Conservation (phyloP, 1,139 yeast genomes). For the Fermentozyma sake region DNA sequence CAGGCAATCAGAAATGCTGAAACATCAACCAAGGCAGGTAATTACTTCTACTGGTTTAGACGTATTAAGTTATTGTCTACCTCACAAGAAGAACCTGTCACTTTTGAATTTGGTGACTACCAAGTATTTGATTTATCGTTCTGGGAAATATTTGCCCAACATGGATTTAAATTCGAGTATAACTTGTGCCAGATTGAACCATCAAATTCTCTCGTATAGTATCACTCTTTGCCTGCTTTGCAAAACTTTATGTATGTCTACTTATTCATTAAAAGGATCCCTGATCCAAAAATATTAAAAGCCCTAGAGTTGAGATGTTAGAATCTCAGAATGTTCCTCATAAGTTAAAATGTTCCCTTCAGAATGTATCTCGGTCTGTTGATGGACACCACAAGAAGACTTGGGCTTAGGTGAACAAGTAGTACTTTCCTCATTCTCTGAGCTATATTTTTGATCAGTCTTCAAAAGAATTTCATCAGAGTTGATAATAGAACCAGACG, state of each 20-base stretch:
- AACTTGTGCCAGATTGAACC: conserved; percentile 29
- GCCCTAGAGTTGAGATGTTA: too few species aligned
- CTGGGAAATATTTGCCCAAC: conserved; percentile 42
- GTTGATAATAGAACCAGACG: too few species aligned
- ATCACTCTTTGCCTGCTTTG: conserved; percentile 11
- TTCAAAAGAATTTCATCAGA: conserved; percentile 6
- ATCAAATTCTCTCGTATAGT: conserved; percentile 19
- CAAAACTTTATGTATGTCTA: background rate
- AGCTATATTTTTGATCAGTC: too few species aligned
- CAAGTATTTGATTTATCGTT: conserved; percentile 41
- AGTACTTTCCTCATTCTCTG: too few species aligned
- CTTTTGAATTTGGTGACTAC: conserved; percentile 35
- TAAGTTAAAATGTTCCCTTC: too few species aligned
- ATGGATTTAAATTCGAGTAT: conserved; percentile 34
- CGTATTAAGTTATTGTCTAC: conserved; percentile 19
- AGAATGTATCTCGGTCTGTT: too few species aligned
- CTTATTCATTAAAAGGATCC: conserved; percentile 1
- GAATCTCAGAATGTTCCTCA: too few species aligned
- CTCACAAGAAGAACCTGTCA: conserved; percentile 11
- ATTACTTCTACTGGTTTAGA: conserved; percentile 36
- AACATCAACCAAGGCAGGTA: conserved; percentile 6
- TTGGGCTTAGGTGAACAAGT: too few species aligned
- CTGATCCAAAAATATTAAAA: too few species aligned
- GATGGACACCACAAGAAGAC: too few species aligned
- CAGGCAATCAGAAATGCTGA: conserved; percentile 1